Conservation (phyloP, 805 yeast species). For the Naumovozyma baii region DNA sequence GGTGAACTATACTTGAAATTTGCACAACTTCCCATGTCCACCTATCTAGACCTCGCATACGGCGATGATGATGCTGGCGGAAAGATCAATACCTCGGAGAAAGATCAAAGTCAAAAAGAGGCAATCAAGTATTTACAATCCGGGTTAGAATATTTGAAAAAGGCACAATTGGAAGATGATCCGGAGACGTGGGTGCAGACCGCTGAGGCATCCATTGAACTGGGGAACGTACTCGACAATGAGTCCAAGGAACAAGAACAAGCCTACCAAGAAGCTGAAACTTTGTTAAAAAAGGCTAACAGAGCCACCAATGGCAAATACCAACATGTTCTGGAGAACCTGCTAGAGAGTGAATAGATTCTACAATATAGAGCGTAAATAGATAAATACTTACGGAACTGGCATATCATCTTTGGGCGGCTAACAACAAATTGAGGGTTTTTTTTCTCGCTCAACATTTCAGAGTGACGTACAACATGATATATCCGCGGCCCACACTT, state of each 20-base stretch:
- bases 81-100: no score
- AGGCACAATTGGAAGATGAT: conserved; percentile 59
- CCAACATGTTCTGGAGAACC: conserved; percentile 51
- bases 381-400: no score
- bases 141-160: conserved; percentile 49
- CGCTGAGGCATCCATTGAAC: conserved; percentile 76
- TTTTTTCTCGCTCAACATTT: no score
- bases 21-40: conserved; percentile 50
- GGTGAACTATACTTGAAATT: conserved; percentile 58
- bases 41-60: conserved; percentile 48
- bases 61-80: no score
- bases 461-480: no score
- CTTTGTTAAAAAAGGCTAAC: conserved; percentile 58
- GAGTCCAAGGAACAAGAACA: conserved; percentile 60
- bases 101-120: conserved; percentile 36
- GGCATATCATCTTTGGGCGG: no score
- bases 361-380: no score
- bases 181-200: conserved; percentile 75
- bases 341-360: conserved; percentile 21
- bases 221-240: conserved; percentile 63
- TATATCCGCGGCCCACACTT: no score
- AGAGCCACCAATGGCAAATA: conserved; percentile 71
- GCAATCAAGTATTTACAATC: conserved; percentile 39
- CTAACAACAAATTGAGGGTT: no score
- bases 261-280: conserved; percentile 61